phyloP scores from a whole-genome alignment of 2,329 filamentous ascomycete species.

The Achaetomium macrosporum region DNA sequence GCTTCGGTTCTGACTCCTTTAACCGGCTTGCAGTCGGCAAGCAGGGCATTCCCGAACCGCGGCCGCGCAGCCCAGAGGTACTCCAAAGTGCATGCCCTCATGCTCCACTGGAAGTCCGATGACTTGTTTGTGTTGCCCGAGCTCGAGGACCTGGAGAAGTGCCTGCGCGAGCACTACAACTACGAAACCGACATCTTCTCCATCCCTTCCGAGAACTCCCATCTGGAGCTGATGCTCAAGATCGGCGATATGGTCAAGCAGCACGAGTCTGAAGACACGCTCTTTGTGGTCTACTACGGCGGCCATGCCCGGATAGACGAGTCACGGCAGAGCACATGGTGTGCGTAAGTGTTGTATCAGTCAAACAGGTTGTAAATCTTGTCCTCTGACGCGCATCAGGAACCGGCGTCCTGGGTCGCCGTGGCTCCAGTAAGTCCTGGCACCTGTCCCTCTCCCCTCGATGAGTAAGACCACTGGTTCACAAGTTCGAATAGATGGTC shows the following conservation, averaged over 20 bases:
- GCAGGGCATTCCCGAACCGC: conserved; percentile 51
- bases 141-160: conserved; percentile 50
- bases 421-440: conserved; percentile 40
- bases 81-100: conserved; percentile 47
- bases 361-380: background rate
- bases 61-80: conserved; percentile 49
- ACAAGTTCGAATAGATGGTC: conserved; percentile 38
- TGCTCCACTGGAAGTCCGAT: conserved; percentile 53
- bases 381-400: conserved; percentile 26
- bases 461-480: conserved; percentile 9
- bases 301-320: conserved; percentile 56
- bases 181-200: conserved; percentile 53
- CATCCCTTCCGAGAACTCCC: conserved; percentile 53
- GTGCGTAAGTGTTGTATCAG: conserved; percentile 40
- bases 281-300: conserved; percentile 55
- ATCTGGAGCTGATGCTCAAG: conserved; percentile 53
- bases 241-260: conserved; percentile 52
- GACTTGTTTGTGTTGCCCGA: conserved; percentile 55
- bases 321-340: conserved; percentile 55
- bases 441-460: conserved; percentile 16
- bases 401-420: conserved; percentile 47
- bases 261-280: conserved; percentile 48
- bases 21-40: conserved; percentile 40
- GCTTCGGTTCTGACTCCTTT: conserved; percentile 1
- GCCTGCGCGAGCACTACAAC: conserved; percentile 48